phyloP scores from a whole-genome alignment of 306 rosid species.

The Fragaria ananassa region DNA sequence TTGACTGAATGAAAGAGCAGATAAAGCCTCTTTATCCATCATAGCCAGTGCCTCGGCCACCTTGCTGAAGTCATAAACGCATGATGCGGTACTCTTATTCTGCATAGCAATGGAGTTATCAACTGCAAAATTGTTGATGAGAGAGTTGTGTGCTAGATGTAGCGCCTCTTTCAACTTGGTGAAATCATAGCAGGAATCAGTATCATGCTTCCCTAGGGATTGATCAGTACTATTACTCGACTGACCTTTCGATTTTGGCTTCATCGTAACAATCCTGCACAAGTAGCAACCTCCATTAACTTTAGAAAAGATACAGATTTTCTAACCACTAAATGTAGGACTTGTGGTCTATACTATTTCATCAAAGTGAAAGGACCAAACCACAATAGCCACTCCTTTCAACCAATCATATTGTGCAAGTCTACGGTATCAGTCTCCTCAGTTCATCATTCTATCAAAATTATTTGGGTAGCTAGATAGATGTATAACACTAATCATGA shows the following conservation, averaged over 20 bases:
- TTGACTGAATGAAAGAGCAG: neutral
- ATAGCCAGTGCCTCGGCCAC: conserved; percentile 11
- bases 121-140: neutral
- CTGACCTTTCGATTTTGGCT: neutral
- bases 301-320: no score
- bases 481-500: neutral
- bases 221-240: neutral
- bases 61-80: conserved; percentile 1
- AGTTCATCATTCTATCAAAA: neutral
- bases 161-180: conserved; percentile 7
- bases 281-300: neutral
- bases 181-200: conserved; percentile 11
- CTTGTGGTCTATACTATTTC: no score
- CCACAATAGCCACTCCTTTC: no score
- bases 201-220: neutral
- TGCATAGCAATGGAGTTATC: neutral
- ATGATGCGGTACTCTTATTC: neutral
- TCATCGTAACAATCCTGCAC: neutral
- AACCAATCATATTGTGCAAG: no score
- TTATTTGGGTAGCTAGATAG: neutral
- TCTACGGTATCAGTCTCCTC: neutral
- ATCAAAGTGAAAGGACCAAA: no score
- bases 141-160: neutral
- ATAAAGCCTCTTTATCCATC: neutral
- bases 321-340: no score